phyloP scores from a whole-genome alignment of 2,329 filamentous ascomycete species.

The Sclerotinia nivalis region DNA sequence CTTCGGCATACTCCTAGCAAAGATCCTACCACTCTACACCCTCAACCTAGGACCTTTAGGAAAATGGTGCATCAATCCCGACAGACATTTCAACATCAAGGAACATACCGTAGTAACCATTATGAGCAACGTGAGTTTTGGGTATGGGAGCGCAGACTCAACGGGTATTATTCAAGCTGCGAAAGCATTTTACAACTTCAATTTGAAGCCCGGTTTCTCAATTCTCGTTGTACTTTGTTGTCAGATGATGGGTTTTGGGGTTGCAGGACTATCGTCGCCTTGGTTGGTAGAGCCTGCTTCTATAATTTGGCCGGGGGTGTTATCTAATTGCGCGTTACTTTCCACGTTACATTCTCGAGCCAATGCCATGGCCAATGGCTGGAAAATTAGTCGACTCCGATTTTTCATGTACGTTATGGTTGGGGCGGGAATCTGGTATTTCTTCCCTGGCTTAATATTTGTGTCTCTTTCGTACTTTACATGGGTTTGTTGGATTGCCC shows the following conservation, averaged over 20 bases:
- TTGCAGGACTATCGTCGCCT: constrained; percentile 58
- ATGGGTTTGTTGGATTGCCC: constrained; percentile 69
- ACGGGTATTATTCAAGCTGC: constrained; percentile 32
- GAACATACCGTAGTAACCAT: constrained; percentile 67
- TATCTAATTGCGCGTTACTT: constrained; percentile 30
- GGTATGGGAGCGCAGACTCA: constrained; percentile 46
- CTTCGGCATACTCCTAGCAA: constrained; percentile 40
- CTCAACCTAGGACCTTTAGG: constrained; percentile 34
- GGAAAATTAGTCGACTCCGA: constrained; percentile 48
- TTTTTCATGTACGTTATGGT: constrained; percentile 43
- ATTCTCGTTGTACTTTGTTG: constrained; percentile 60
- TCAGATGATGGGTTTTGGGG: constrained; percentile 62
- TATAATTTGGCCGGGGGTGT: constrained; percentile 31
- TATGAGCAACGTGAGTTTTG: constrained; percentile 53
- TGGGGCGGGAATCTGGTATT: constrained; percentile 52
- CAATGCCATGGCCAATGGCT: constrained; percentile 59
- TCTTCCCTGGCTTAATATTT: constrained; percentile 60
- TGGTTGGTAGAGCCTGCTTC: constrained; percentile 54
- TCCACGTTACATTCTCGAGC: constrained; percentile 59
- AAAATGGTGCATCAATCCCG: constrained; percentile 56
- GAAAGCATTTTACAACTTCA: constrained; percentile 43
- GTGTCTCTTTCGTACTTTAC: constrained; percentile 70
- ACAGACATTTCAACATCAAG: constrained; percentile 69
- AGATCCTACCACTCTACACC: constrained; percentile 42
- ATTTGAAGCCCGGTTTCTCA: constrained; percentile 59